Evolutionary conservation across 2,329 filamentous ascomycete species (phyloP).

Genomic region (Talaromyces piceae): DNA sequence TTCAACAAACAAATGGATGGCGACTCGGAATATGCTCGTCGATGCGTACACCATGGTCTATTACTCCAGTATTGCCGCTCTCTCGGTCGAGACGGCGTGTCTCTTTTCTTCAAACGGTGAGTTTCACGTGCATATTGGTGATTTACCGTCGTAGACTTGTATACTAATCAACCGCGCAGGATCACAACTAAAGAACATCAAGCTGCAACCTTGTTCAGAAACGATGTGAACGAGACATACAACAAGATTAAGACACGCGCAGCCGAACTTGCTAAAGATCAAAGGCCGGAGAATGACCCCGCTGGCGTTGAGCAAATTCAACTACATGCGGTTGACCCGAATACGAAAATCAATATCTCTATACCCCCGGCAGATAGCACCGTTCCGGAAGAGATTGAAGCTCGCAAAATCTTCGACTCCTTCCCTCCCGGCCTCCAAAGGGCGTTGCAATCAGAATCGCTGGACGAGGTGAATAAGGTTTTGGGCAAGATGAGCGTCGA

Average conservation of each 20-base stretch:
- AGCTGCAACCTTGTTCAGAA: conserved; percentile 81
- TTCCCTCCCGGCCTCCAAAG: conserved; percentile 76
- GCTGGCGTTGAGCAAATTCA: conserved; percentile 91
- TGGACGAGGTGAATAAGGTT: conserved; percentile 84
- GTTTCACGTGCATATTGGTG: conserved; percentile 8
- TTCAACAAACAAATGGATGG: conserved; percentile 80
- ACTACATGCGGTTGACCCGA: conserved; percentile 88
- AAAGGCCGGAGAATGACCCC: conserved; percentile 43
- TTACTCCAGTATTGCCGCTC: conserved; percentile 91
- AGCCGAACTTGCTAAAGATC: conserved; percentile 61
- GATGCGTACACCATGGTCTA: conserved; percentile 88
- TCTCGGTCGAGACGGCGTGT: conserved; percentile 78
- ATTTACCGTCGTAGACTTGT: background rate
- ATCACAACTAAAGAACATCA: conserved; percentile 86
- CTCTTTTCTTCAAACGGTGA: conserved; percentile 84
- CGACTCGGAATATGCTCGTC: conserved; percentile 66
- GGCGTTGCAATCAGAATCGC: conserved; percentile 77
- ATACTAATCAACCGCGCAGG: conserved; percentile 20
- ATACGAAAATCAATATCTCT: conserved; percentile 81
- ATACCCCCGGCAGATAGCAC: conserved; percentile 64
- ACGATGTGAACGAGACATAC: conserved; percentile 88
- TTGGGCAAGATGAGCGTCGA: conserved; percentile 81
- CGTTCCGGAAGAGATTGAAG: conserved; percentile 54
- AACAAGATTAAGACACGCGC: conserved; percentile 69
- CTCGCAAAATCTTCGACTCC: conserved; percentile 69